A percentile compares a stretch with the other conserved stretches of the same genome.
Conservation (phyloP, 306 rosid species). For the Medicago truncatula region DNA sequence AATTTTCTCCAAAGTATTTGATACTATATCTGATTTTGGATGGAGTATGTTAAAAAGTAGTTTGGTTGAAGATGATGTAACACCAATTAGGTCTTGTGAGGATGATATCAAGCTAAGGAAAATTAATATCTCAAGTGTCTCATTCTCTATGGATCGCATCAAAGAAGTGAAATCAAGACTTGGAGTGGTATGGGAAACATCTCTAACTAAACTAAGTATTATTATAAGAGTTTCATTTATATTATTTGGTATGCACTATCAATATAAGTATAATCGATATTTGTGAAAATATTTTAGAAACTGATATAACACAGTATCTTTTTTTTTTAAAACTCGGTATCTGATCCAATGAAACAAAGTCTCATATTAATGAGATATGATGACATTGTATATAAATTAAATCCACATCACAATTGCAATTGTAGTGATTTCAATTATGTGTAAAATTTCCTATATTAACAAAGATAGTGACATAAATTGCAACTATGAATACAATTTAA, state of each 20-base stretch:
- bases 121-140: conserved; percentile 35
- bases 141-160: conserved; percentile 45
- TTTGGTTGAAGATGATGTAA: conserved; percentile 50
- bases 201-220: background rate
- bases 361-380: no score
- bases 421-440: background rate
- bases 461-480: no score
- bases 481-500: background rate
- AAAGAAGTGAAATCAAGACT: conserved; percentile 46
- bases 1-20: conserved; percentile 14
- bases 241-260: background rate
- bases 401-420: background rate
- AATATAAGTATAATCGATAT: no score
- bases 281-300: no score
- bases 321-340: no score
- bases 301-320: no score
- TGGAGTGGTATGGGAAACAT: conserved; percentile 56
- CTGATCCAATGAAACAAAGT: no score
- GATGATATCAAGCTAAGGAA: conserved; percentile 35
- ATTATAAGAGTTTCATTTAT: background rate
- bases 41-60: conserved; percentile 51
- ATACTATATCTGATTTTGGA: conserved; percentile 45
- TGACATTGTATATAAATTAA: no score
- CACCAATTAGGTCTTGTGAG: conserved; percentile 52
- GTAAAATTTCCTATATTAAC: no score